Percentiles rank a stretch among this genome's conserved stretches.
Conservation (phyloP, 2,329 filamentous ascomycete species). For the Pyrenochaeta sp. region DNA sequence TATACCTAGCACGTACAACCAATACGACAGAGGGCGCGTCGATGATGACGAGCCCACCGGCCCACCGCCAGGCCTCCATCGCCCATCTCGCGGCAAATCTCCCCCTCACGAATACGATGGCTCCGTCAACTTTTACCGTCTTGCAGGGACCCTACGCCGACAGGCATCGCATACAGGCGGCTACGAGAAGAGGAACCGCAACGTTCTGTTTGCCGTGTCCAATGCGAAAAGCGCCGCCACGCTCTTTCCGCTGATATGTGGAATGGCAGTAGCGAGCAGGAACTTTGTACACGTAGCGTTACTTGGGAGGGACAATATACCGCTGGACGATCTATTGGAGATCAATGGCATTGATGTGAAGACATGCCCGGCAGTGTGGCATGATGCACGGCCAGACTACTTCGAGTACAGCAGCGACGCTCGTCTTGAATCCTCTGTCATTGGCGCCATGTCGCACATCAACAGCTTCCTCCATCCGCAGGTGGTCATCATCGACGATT, state of each 20-base stretch:
- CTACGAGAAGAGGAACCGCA: slow-evolving; percentile 64
- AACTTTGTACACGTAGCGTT: slow-evolving; percentile 85
- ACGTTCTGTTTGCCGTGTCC: slow-evolving; percentile 81
- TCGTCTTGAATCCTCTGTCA: slow-evolving; percentile 72
- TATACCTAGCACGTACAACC: slow-evolving; percentile 2
- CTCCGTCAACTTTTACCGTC: slow-evolving; percentile 71
- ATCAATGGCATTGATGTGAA: slow-evolving; percentile 79
- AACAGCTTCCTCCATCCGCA: slow-evolving; percentile 79
- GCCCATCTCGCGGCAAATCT: slow-evolving; percentile 22
- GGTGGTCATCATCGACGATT: slow-evolving; percentile 76
- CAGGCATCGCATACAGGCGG: slow-evolving; percentile 63
- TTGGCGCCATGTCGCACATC: slow-evolving; percentile 75
- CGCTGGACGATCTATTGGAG: slow-evolving; percentile 72
- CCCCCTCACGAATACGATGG: slow-evolving; percentile 66
- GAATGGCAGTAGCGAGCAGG: slow-evolving; percentile 75
- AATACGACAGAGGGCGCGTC: slow-evolving; percentile 14
- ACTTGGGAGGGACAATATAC: slow-evolving; percentile 75
- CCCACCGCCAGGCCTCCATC: slow-evolving; percentile 34
- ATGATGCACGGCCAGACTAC: slow-evolving; percentile 81
- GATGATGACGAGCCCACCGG: slow-evolving; percentile 31
- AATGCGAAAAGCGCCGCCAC: slow-evolving; percentile 76
- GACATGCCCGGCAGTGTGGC: slow-evolving; percentile 71
- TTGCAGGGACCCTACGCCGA: slow-evolving; percentile 70
- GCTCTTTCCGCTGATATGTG: slow-evolving; percentile 83
- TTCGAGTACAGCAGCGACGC: slow-evolving; percentile 72